phyloP scores from a whole-genome alignment of 2,329 filamentous ascomycete genomes.

The Penicillium sp. region DNA sequence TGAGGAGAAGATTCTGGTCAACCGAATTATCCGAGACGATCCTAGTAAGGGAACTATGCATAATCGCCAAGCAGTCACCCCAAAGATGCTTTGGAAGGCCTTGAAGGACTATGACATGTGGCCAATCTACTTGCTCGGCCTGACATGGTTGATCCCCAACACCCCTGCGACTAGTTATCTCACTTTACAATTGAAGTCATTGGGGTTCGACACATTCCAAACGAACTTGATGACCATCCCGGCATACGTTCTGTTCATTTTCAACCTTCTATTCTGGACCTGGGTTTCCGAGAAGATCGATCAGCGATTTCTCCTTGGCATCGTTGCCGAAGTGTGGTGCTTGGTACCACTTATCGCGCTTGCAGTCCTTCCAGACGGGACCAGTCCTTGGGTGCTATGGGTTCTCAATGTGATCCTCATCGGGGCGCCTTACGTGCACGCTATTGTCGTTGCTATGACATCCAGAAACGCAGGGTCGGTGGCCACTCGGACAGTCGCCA shows the following conservation, averaged over 20 bases:
- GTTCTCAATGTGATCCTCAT: constrained; percentile 58
- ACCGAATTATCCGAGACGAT: constrained; percentile 62
- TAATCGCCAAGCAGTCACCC: constrained; percentile 60
- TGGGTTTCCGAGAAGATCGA: constrained; percentile 62
- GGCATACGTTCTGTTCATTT: constrained; percentile 60
- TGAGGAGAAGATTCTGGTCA: constrained; percentile 73
- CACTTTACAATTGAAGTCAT: constrained; percentile 52
- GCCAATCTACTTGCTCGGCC: constrained; percentile 58
- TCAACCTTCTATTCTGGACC: constrained; percentile 60
- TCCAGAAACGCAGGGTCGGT: constrained; percentile 51
- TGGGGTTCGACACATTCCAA: constrained; percentile 64
- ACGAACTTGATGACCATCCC: constrained; percentile 69
- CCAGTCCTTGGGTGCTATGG: constrained; percentile 59
- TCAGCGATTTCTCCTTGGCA: constrained; percentile 59
- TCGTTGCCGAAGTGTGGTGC: constrained; percentile 59
- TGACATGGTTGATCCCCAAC: constrained; percentile 49
- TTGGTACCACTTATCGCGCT: constrained; percentile 59
- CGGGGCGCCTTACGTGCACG: constrained; percentile 64
- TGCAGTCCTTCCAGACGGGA: constrained; percentile 53
- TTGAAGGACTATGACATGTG: constrained; percentile 63
- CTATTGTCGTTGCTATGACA: constrained; percentile 55
- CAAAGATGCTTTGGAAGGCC: constrained; percentile 55
- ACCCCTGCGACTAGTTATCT: constrained; percentile 44
- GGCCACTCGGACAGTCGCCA: constrained; percentile 48
- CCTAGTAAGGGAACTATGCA: constrained; percentile 66